Percentiles rank a stretch among this genome's conserved stretches.
Evolutionary conservation across 1,284 basidiomycete genomes (phyloP).

Genomic region (Cutaneotrichosporon cyanovorans): DNA sequence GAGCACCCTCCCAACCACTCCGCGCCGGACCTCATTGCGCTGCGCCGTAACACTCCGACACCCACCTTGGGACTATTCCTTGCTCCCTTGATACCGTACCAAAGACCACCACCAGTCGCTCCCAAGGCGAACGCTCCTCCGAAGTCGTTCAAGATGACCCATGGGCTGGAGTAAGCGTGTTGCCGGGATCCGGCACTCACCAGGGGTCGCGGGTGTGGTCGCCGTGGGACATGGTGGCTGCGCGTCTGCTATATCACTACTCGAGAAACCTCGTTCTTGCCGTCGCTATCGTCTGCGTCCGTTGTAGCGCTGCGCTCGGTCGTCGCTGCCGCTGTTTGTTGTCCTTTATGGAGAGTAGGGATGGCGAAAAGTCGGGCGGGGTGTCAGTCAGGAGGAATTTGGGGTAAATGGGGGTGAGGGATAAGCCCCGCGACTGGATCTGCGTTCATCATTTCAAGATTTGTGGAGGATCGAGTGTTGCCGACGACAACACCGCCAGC

Average conservation of each 20-base stretch:
- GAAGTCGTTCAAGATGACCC: slow-evolving; percentile 98
- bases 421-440: background rate
- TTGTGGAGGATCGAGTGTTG: background rate
- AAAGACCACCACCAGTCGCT: slow-evolving; percentile 64
- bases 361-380: background rate
- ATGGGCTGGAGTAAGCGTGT: slow-evolving; percentile 59
- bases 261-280: no score
- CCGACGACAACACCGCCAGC: background rate
- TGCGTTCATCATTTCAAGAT: background rate
- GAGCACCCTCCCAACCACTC: no score
- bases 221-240: slow-evolving; percentile 55
- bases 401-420: background rate
- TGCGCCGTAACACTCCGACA: slow-evolving; percentile 15
- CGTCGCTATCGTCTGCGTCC: no score
- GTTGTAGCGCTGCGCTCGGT: no score
- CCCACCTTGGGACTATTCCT: slow-evolving; percentile 88
- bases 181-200: slow-evolving; percentile 43
- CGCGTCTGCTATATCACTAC: no score
- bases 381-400: background rate
- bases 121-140: slow-evolving; percentile 71
- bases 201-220: slow-evolving; percentile 91
- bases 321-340: no score
- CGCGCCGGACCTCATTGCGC: no score
- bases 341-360: background rate
- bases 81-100: slow-evolving; percentile 98